These are phyloP conservation scores for Coemansia sp. DNA, from an alignment of 192 early-diverging fungal genomes.

Conservation along the genomic window DNA sequence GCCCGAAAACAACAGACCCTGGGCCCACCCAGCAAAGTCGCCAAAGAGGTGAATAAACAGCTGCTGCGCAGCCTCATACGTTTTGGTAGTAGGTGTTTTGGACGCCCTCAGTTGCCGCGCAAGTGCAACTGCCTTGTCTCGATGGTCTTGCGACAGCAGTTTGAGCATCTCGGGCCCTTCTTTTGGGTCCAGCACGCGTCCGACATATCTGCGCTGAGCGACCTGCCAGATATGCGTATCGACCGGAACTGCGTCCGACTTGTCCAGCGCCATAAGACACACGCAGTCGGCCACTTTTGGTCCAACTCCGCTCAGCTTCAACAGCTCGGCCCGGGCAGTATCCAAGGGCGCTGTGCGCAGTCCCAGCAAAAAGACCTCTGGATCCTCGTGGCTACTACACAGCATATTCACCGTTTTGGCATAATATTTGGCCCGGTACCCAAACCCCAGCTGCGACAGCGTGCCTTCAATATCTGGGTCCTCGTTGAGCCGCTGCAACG, in stretches of 20 bases:
- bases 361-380: slow-evolving; percentile 61
- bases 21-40: slow-evolving; percentile 77
- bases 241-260: slow-evolving; percentile 74
- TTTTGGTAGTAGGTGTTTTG: slow-evolving; percentile 66
- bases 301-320: slow-evolving; percentile 80
- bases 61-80: slow-evolving; percentile 70
- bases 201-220: slow-evolving; percentile 76
- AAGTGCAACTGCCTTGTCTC: slow-evolving; percentile 6
- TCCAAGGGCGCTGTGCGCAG: slow-evolving; percentile 60
- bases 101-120: slow-evolving; percentile 37
- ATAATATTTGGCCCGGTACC: slow-evolving; percentile 95
- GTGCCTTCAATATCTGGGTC: slow-evolving; percentile 60
- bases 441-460: slow-evolving; percentile 81
- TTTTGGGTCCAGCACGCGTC: slow-evolving; percentile 1
- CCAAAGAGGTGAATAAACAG: slow-evolving; percentile 79
- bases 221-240: slow-evolving; percentile 99
- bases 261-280: slow-evolving; percentile 89
- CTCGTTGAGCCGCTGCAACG: slow-evolving; percentile 53
- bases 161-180: background rate
- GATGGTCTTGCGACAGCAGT: slow-evolving; percentile 9
- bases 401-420: slow-evolving; percentile 64
- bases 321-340: slow-evolving; percentile 54
- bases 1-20: slow-evolving; percentile 60
- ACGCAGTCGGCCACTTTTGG: slow-evolving; percentile 99
- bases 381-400: slow-evolving; percentile 46